Base-by-base conservation (phyloP, 2,329 filamentous ascomycete genomes). In the Pleoardoris graminearum region DNA sequence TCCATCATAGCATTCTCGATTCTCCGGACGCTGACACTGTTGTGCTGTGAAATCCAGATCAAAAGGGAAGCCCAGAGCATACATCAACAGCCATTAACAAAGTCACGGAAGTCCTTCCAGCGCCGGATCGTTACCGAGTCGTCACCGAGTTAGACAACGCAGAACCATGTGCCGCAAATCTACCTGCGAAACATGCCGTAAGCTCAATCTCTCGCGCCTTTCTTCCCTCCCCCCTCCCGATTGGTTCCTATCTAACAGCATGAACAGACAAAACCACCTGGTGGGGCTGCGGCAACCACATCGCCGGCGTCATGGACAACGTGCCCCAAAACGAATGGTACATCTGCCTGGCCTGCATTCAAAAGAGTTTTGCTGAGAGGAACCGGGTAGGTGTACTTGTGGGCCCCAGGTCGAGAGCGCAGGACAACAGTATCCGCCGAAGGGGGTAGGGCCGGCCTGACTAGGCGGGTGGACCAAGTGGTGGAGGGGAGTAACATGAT, bases 221-320 rank as follows among this genome's bases (percentile, higher is more conserved):
- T 10, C 27, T 6, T 35, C 19, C n/a, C 30, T 8, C 14, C 43
- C 8, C 14, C 23, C 19, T 4, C 22, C 16, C 19, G 19, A 3
- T 23, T 25, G 14, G 3, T 21, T 36, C 32, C 19, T 47, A 50
- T 23, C 22, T 50, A n/a, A 55, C 57, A 16, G 35, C 22, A 16
- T 12, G n/a, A n/a, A 32, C 42, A 67, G 84, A 79, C 54, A 86
- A 86, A 67, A 72, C 75, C 35, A 81, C 83, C 50, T 89, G 86
- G 86, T 83, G 78, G 75, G 86, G 85, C 55, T 88, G 86, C 71
- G 85, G 85, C 57, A 76, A 62, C 55, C 84, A 89, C 74, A 76
- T 88, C 60, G 75, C 82, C 11, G 70, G 70, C 14, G 85, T 90
- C 61, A 82, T 90, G 77, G 82, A 86, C 68, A 64, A 70, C 22